These are phyloP conservation scores for Nemania sp. DNA, from an alignment of 2,329 filamentous ascomycete genomes.

Conservation along the genomic window DNA sequence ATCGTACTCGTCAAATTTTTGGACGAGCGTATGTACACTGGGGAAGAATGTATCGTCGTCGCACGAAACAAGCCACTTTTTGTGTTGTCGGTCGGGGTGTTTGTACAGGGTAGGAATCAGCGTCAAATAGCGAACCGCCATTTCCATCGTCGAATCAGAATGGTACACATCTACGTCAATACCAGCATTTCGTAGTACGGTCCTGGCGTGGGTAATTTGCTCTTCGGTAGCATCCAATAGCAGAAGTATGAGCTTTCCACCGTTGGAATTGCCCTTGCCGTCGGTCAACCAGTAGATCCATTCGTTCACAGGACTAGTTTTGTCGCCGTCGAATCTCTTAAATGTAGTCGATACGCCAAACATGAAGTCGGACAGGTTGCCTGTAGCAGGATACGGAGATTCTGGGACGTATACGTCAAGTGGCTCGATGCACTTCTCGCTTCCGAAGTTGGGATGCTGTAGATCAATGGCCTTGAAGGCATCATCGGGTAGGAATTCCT, in stretches of 20 bases:
- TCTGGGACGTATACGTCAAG: slow-evolving; percentile 55
- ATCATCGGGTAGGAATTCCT: slow-evolving; percentile 50
- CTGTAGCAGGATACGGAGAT: slow-evolving; percentile 54
- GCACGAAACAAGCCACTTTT: slow-evolving; percentile 64
- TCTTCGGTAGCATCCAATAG: slow-evolving; percentile 56
- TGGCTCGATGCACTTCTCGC: slow-evolving; percentile 52
- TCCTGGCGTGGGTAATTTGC: slow-evolving; percentile 54
- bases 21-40: slow-evolving; percentile 57
- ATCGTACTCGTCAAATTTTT: slow-evolving; percentile 57
- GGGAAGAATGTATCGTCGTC: slow-evolving; percentile 70
- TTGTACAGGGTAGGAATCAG: slow-evolving; percentile 58
- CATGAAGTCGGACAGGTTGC: slow-evolving; percentile 60
- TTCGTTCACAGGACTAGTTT: slow-evolving; percentile 58
- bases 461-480: slow-evolving; percentile 53
- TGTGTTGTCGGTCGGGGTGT: slow-evolving; percentile 50
- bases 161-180: slow-evolving; percentile 62
- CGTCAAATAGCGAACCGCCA: slow-evolving; percentile 61
- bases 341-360: slow-evolving; percentile 64
- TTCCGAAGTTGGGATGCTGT: slow-evolving; percentile 45
- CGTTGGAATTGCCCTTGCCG: slow-evolving; percentile 57
- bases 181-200: slow-evolving; percentile 50
- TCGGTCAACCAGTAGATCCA: slow-evolving; percentile 65
- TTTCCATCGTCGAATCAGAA: slow-evolving; percentile 56
- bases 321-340: slow-evolving; percentile 54
- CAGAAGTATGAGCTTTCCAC: slow-evolving; percentile 58